Evolutionary conservation across 2,329 filamentous ascomycete species (phyloP).

Genomic region (Pseudocercospora fuligena): DNA sequence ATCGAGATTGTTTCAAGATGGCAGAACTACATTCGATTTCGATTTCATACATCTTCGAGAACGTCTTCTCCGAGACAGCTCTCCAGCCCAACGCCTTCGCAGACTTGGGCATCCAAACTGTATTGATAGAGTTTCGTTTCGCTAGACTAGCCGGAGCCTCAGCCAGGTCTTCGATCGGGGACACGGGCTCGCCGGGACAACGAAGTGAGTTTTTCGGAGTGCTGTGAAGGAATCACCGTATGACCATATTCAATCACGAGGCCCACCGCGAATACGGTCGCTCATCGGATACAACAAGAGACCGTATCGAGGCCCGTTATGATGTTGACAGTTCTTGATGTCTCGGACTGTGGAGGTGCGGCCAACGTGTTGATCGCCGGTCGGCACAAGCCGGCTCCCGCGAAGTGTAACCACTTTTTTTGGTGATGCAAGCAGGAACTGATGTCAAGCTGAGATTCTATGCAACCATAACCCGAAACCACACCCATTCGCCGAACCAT

Average conservation of each 20-base stretch:
- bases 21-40: neutral
- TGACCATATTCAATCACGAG: neutral
- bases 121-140: constrained; percentile 4
- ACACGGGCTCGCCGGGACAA: neutral
- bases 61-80: neutral
- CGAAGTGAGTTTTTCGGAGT: constrained; percentile 2
- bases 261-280: neutral
- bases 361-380: neutral
- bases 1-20: constrained; percentile 3
- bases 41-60: neutral
- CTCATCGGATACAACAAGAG: neutral
- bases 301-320: neutral
- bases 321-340: neutral
- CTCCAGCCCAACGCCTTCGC: constrained; percentile 1
- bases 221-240: neutral
- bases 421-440: neutral
- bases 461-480: neutral
- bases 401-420: constrained; percentile 5
- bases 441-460: constrained; percentile 2
- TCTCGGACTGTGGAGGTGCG: neutral
- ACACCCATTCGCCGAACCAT: neutral
- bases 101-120: constrained; percentile 1
- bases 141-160: neutral
- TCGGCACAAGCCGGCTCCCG: neutral
- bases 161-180: neutral